These are phyloP conservation scores for Trichomonas tenax DNA, from an alignment of 208 protist species.

Conservation along the genomic window DNA sequence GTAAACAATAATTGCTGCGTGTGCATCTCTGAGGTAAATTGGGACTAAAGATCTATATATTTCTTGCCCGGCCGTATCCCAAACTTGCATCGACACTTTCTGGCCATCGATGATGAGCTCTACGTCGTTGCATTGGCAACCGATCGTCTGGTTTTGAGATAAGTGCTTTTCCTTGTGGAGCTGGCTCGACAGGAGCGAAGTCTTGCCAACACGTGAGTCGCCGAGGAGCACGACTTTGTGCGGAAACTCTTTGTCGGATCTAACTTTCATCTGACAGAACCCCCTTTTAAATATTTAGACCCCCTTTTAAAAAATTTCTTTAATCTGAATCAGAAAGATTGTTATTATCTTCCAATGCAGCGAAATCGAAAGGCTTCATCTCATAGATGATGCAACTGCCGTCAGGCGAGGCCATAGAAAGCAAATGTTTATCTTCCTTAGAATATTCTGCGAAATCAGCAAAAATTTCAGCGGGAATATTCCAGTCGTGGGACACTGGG, in stretches of 20 bases:
- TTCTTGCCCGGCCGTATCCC: constrained; percentile 68
- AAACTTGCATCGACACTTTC: constrained; percentile 73
- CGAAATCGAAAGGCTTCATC: too few species aligned
- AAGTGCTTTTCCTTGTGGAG: constrained; percentile 78
- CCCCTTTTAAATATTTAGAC: neutral
- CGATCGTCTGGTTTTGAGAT: constrained; percentile 73
- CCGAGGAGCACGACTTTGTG: neutral
- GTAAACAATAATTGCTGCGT: constrained; percentile 60
- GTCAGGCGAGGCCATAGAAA: too few species aligned
- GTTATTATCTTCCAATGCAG: too few species aligned
- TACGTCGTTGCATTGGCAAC: constrained; percentile 93
- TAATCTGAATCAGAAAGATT: too few species aligned
- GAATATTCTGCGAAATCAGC: too few species aligned
- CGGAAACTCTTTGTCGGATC: neutral
- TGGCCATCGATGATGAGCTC: constrained; percentile 79
- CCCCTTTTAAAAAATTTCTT: neutral
- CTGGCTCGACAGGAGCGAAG: neutral
- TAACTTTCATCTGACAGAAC: neutral
- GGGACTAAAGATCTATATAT: constrained; percentile 73
- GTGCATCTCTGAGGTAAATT: constrained; percentile 77
- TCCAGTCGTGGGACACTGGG: too few species aligned
- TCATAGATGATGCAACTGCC: too few species aligned
- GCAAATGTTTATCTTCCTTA: too few species aligned
- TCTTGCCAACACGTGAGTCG: neutral
- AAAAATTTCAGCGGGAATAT: too few species aligned